These are phyloP conservation scores for Ceratobasidium sp. DNA, from an alignment of 1,284 basidiomycete species.

Conservation along the genomic window DNA sequence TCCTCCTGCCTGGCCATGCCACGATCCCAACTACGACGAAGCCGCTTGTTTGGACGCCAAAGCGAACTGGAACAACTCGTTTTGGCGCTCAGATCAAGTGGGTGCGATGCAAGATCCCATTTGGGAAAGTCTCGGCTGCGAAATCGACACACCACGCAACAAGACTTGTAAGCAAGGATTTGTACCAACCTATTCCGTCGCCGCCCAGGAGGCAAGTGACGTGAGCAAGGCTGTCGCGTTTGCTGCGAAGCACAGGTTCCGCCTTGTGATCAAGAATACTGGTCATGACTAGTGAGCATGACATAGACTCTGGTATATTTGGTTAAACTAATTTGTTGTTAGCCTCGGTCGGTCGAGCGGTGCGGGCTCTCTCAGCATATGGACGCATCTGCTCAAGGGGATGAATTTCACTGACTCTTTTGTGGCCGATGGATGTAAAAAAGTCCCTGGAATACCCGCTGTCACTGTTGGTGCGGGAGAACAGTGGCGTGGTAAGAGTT, in stretches of 20 bases:
- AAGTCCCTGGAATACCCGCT: background rate
- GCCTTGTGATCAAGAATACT: slow-evolving; percentile 64
- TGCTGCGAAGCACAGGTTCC: slow-evolving; percentile 59
- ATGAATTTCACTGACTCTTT: slow-evolving; percentile 38
- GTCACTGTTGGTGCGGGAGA: slow-evolving; percentile 39
- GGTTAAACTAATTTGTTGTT: background rate
- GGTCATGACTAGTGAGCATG: slow-evolving; percentile 55
- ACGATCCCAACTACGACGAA: slow-evolving; percentile 42
- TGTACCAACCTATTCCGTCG: slow-evolving; percentile 54
- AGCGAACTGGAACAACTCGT: slow-evolving; percentile 40
- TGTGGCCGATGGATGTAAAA: background rate
- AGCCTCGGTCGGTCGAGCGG: slow-evolving; percentile 59
- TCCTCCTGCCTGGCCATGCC: slow-evolving; percentile 43
- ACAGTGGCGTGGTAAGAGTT: slow-evolving; percentile 41
- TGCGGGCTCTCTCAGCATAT: slow-evolving; percentile 58
- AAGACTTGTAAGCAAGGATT: slow-evolving; percentile 28
- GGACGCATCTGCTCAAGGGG: slow-evolving; percentile 54
- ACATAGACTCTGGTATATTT: too few relatives aligned
- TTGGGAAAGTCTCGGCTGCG: slow-evolving; percentile 36
- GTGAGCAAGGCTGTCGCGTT: slow-evolving; percentile 61
- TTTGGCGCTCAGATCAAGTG: slow-evolving; percentile 44
- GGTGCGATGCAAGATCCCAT: slow-evolving; percentile 29
- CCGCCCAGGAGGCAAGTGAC: slow-evolving; percentile 57
- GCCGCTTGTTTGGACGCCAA: slow-evolving; percentile 16
- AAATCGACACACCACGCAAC: slow-evolving; percentile 21